Conservation (phyloP, 257 asterid genomes). For the Voacanga thouarsii region DNA sequence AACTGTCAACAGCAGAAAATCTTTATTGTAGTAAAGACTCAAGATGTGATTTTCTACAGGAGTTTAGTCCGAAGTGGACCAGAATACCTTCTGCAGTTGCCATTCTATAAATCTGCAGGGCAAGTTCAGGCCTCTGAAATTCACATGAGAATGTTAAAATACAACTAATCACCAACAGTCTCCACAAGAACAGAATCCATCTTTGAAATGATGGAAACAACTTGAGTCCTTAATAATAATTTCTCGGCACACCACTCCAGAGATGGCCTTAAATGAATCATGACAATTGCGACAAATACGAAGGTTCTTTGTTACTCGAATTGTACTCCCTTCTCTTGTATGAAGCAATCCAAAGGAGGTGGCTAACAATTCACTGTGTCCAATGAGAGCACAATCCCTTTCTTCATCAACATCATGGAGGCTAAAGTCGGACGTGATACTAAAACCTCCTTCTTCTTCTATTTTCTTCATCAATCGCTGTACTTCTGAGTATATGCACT, state of each 20-base stretch:
- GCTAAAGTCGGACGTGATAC: slow-evolving; percentile 11
- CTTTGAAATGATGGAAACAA: slow-evolving; percentile 32
- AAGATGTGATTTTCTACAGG: not conserved
- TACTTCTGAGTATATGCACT: slow-evolving; percentile 14
- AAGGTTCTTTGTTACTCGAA: slow-evolving; percentile 25
- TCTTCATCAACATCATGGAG: slow-evolving; percentile 28
- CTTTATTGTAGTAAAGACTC: not conserved
- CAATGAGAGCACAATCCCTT: slow-evolving; percentile 22
- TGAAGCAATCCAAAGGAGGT: slow-evolving; percentile 29
- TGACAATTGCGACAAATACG: slow-evolving; percentile 26
- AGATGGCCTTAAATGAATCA: slow-evolving; percentile 17
- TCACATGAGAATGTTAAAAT: not conserved
- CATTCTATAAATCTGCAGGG: not conserved
- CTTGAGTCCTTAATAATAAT: slow-evolving; percentile 21
- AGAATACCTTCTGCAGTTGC: not conserved
- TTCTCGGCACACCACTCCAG: slow-evolving; percentile 17
- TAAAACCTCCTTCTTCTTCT: slow-evolving; percentile 13
- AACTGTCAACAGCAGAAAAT: not conserved
- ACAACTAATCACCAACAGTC: slow-evolving; percentile 20
- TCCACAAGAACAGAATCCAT: slow-evolving; percentile 31
- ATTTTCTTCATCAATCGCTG: slow-evolving; percentile 15
- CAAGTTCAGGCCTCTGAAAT: not conserved
- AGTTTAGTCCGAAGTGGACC: not conserved
- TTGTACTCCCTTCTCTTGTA: slow-evolving; percentile 9
- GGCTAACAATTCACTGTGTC: slow-evolving; percentile 30